These are phyloP conservation scores for Agrocybe praecox DNA, from an alignment of 768 basidiomycete species.

Conservation along the genomic window DNA sequence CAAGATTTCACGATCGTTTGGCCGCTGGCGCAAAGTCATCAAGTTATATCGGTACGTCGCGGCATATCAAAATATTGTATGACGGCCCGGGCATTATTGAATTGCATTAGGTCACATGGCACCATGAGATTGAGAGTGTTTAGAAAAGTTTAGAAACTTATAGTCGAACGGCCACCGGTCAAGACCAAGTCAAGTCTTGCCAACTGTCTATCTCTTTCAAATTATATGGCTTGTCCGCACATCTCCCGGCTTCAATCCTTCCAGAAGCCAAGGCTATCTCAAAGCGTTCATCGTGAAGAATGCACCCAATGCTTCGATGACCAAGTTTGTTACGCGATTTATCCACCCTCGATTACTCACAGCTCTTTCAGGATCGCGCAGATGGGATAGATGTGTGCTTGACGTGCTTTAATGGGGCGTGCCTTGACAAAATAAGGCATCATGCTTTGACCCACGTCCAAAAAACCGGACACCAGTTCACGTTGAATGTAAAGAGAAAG, in stretches of 20 bases:
- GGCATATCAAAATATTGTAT: too few relatives aligned
- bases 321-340: slow-evolving; percentile 54
- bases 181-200: too few relatives aligned
- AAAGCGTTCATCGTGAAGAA: slow-evolving; percentile 87
- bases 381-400: slow-evolving; percentile 89
- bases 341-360: not conserved
- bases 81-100: too few relatives aligned
- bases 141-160: too few relatives aligned
- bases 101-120: too few relatives aligned
- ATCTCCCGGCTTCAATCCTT: not conserved
- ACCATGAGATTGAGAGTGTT: too few relatives aligned
- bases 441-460: slow-evolving; percentile 76
- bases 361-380: slow-evolving; percentile 57
- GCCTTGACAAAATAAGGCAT: slow-evolving; percentile 58
- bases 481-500: slow-evolving; percentile 84
- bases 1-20: too few relatives aligned
- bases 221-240: not conserved
- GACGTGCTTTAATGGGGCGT: slow-evolving; percentile 93
- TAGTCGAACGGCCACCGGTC: too few relatives aligned
- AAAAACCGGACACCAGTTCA: slow-evolving; percentile 74
- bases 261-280: slow-evolving; percentile 60
- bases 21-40: too few relatives aligned
- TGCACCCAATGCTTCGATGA: slow-evolving; percentile 97
- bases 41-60: too few relatives aligned
- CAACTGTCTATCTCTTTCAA: too few relatives aligned